Conservation (phyloP, 495 filamentous ascomycete species). For the Thozetella sp. region DNA sequence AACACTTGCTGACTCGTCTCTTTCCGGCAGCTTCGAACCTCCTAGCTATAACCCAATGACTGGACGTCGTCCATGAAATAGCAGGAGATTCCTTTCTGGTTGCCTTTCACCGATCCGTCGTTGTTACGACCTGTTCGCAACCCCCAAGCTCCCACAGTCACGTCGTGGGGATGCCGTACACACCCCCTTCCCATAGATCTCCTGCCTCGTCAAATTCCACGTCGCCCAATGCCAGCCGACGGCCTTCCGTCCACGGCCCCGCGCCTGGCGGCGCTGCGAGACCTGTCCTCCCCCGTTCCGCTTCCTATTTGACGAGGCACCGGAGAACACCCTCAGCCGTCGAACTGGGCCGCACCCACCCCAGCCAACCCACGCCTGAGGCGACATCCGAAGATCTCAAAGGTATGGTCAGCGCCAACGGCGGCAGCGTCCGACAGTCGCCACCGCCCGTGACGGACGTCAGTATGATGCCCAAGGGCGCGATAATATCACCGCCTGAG, state of each 20-base stretch:
- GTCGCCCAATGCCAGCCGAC: conserved; percentile 62
- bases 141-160: conserved; percentile 15
- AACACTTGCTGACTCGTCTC: no score
- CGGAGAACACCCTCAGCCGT: conserved; percentile 46
- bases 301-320: conserved; percentile 70
- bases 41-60: not conserved
- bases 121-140: not conserved
- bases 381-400: conserved; percentile 53
- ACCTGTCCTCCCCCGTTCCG: conserved; percentile 67
- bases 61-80: conserved; percentile 3
- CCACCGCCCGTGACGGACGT: conserved; percentile 74
- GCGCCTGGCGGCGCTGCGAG: conserved; percentile 41
- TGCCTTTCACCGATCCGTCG: conserved; percentile 1
- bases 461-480: conserved; percentile 70
- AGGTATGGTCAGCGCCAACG: conserved; percentile 35
- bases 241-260: conserved; percentile 52
- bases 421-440: conserved; percentile 70
- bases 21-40: no score
- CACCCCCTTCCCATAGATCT: conserved; percentile 80
- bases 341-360: conserved; percentile 23
- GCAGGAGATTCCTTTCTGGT: conserved; percentile 4
- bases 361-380: conserved; percentile 39
- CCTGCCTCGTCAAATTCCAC: conserved; percentile 70
- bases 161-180: conserved; percentile 82
- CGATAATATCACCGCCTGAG: conserved; percentile 88